Conservation (phyloP, 75 land plant genomes). For the Cunninghamia lanceolata region DNA sequence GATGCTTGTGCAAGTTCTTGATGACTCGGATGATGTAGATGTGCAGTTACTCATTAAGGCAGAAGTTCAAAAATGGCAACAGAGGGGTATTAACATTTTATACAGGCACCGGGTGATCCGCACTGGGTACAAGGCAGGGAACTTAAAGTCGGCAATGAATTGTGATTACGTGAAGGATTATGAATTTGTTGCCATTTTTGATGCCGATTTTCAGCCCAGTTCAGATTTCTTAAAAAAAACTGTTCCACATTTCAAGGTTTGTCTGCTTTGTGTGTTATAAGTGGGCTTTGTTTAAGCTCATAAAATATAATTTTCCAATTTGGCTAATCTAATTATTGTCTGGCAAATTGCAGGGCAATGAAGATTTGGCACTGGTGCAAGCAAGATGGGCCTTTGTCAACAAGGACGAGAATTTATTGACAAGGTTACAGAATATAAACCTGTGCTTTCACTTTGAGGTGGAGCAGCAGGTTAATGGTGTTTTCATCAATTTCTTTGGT, state of each 20-base stretch:
- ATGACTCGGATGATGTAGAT: constrained; percentile 64
- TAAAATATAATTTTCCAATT: background rate
- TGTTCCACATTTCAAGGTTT: constrained; percentile 65
- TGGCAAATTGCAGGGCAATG: constrained; percentile 32
- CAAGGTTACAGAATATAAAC: constrained; percentile 56
- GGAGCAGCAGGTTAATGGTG: constrained; percentile 63
- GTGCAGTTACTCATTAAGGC: constrained; percentile 45
- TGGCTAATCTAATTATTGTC: background rate
- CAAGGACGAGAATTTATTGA: constrained; percentile 56
- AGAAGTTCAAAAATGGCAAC: constrained; percentile 72
- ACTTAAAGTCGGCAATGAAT: constrained; percentile 63
- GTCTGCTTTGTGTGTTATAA: background rate
- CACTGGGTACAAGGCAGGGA: constrained; percentile 75
- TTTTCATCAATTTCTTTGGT: constrained; percentile 56
- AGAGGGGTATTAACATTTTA: constrained; percentile 44
- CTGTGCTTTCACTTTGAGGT: constrained; percentile 59
- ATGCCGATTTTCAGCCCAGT: constrained; percentile 74
- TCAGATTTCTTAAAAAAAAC: constrained; percentile 67
- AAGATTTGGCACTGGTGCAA: constrained; percentile 51
- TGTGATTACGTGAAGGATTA: constrained; percentile 72
- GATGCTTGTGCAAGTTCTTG: constrained; percentile 66
- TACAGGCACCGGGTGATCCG: constrained; percentile 61
- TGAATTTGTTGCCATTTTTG: constrained; percentile 74
- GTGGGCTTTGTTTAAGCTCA: background rate
- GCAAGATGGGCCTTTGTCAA: constrained; percentile 59